A percentile compares a stretch with the other conserved stretches of the same genome.
phyloP scores from a whole-genome alignment of 2,329 filamentous ascomycete genomes.

The Fusarium sarcochroum region DNA sequence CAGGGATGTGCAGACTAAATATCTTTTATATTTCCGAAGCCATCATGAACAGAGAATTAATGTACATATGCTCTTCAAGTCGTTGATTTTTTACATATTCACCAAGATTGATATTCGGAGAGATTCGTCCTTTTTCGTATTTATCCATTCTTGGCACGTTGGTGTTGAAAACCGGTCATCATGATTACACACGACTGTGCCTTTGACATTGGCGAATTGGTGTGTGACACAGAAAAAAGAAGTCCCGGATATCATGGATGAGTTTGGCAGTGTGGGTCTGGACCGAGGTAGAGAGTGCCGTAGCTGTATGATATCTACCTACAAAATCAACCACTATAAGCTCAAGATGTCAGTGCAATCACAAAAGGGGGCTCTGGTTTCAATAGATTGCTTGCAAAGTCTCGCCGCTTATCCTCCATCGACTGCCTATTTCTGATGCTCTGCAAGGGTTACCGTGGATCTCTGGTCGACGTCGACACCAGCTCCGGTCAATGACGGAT shows the following conservation, averaged over 20 bases:
- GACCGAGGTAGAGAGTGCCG: constrained; percentile 22
- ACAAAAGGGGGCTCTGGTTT: constrained; percentile 1
- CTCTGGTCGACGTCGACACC: constrained; percentile 39
- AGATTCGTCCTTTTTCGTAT: background rate
- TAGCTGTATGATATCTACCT: background rate
- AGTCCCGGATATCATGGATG: constrained; percentile 25
- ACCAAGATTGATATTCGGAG: background rate
- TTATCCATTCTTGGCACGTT: background rate
- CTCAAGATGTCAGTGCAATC: constrained; percentile 3
- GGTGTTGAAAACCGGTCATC: constrained; percentile 12
- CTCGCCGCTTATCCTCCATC: constrained; percentile 11
- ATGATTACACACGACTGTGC: constrained; percentile 22
- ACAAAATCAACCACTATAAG: background rate
- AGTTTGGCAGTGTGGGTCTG: constrained; percentile 27
- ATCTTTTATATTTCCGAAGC: background rate
- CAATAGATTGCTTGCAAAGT: constrained; percentile 14
- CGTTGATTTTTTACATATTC: background rate
- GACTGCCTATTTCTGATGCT: constrained; percentile 37
- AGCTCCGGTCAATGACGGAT: constrained; percentile 21
- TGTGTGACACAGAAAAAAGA: constrained; percentile 7
- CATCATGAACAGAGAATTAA: constrained; percentile 22
- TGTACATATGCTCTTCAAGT: background rate
- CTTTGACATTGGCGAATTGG: constrained; percentile 30
- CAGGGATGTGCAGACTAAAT: background rate
- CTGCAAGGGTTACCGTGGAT: constrained; percentile 33